Base-by-base conservation (phyloP, 352 stramenopile genomes). In the Paralagenidium karlingii region DNA sequence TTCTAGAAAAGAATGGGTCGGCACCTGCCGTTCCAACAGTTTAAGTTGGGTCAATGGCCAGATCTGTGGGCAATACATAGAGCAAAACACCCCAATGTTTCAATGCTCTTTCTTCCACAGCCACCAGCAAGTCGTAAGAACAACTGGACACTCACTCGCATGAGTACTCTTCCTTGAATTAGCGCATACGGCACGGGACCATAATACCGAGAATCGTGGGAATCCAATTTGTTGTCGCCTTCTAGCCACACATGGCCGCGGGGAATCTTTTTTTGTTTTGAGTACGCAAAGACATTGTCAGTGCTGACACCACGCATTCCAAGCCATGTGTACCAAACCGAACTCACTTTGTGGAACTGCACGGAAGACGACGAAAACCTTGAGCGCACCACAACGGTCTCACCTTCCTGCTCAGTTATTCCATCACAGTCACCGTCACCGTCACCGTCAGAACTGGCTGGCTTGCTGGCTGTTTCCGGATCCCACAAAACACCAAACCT, bases 191-290 rank as follows among this genome's bases (percentile, higher is more conserved):
- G 94, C 30, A 98, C 68, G 1, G 94, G 81, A 13, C 94, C 94
- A 55, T 97, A 98, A 58, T 94, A 87, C 12, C 94, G 66, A 26
- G 88, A 97, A 63, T 98, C 94, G 24, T 82, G 87, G 28, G 87
- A 97, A 66, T 97, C 92, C 43, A 88, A 55, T 25, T 93, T 85
- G 74, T 98, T 98, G 66, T 98, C 94, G 31, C 94, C 94, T 66
- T 98, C 90, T 11, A 98, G 55, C 94, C 94, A 98, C 34, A 98
- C 64, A 52, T 97, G 85, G 24, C 93, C 89, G 40, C 84, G 75
- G 3, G 93, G 93, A 18, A 88, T 71, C 67, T 75, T n/a, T n/a
- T n/a, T n/a, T n/a, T n/a, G n/a, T n/a, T n/a, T n/a, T n/a, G n/a
- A n/a, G n/a, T n/a, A n/a, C n/a, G n/a, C n/a, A n/a, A n/a, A n/a